These are phyloP conservation scores for Parafenestella ontariensis DNA, from an alignment of 2,329 filamentous ascomycete species.

Conservation along the genomic window DNA sequence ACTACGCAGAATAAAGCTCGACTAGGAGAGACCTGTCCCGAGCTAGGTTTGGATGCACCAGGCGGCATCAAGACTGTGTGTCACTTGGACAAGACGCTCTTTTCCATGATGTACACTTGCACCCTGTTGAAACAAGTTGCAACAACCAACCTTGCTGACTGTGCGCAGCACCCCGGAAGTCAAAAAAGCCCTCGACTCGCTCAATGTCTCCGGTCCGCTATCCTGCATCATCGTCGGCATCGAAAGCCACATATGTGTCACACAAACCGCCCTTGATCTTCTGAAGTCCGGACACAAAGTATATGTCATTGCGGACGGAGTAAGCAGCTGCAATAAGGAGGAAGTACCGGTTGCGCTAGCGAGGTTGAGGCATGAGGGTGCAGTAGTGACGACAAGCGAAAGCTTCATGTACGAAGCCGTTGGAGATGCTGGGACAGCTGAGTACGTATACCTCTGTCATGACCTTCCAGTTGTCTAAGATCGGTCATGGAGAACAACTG, in stretches of 20 bases:
- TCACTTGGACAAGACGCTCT: constrained; percentile 83
- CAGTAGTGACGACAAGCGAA: constrained; percentile 84
- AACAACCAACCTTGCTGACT: not conserved
- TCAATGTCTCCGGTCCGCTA: constrained; percentile 36
- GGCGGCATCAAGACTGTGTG: constrained; percentile 61
- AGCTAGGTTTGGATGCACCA: constrained; percentile 65
- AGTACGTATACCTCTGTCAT: constrained; percentile 45
- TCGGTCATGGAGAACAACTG: not conserved
- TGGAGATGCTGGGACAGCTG: constrained; percentile 76
- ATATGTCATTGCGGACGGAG: constrained; percentile 87
- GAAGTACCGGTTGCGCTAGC: constrained; percentile 82
- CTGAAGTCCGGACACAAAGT: constrained; percentile 77
- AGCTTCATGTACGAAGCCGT: constrained; percentile 88
- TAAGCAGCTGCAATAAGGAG: constrained; percentile 83
- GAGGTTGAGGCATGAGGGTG: constrained; percentile 76
- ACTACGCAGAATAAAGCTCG: constrained; percentile 84
- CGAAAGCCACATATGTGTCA: constrained; percentile 92
- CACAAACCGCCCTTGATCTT: constrained; percentile 83
- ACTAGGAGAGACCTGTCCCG: constrained; percentile 79
- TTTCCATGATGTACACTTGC: constrained; percentile 73
- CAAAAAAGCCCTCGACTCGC: constrained; percentile 51
- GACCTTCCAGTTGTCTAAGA: not conserved
- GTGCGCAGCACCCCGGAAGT: constrained; percentile 67
- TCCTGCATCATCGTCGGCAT: constrained; percentile 83
- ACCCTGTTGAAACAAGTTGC: not conserved